Evolutionary conservation across 2,329 filamentous ascomycete genomes (phyloP).

Genomic region (Xylariaceae sp.): DNA sequence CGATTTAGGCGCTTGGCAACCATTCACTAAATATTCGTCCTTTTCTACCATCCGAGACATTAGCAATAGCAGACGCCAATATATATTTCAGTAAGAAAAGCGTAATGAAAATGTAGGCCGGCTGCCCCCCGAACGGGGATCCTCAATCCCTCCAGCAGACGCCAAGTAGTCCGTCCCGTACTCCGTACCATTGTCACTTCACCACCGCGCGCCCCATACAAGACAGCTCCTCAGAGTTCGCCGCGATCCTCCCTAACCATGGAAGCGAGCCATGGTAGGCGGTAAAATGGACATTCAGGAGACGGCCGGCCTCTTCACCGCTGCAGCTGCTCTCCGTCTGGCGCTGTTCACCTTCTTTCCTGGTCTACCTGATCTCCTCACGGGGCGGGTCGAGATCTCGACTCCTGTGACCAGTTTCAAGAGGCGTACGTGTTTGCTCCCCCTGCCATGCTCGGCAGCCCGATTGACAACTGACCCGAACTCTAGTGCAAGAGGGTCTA

Average conservation of each 20-base stretch:
- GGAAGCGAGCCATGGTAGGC: conserved; percentile 22
- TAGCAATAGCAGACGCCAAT: too few species aligned
- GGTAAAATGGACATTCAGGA: conserved; percentile 30
- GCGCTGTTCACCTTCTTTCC: conserved; percentile 76
- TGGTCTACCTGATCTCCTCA: conserved; percentile 73
- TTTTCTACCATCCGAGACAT: too few species aligned
- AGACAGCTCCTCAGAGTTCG: too few species aligned
- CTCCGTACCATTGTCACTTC: too few species aligned
- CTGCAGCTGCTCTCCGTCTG: conserved; percentile 71
- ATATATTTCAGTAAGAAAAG: too few species aligned
- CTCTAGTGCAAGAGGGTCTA: conserved; percentile 82
- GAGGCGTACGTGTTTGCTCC: conserved; percentile 55
- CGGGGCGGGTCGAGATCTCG: conserved; percentile 89
- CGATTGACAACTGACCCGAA: neutral
- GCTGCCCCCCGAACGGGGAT: too few species aligned
- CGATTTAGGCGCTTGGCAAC: too few species aligned
- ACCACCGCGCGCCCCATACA: too few species aligned
- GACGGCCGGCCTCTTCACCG: conserved; percentile 60
- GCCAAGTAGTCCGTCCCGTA: too few species aligned
- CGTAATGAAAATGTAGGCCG: too few species aligned
- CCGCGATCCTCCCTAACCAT: conserved; percentile 19
- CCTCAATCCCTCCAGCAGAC: too few species aligned
- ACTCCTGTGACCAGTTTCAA: conserved; percentile 98
- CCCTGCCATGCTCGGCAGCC: neutral
- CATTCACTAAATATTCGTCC: too few species aligned